These are phyloP conservation scores for Leucoagaricus sp. DNA, from an alignment of 1,284 basidiomycete genomes.

Conservation along the genomic window DNA sequence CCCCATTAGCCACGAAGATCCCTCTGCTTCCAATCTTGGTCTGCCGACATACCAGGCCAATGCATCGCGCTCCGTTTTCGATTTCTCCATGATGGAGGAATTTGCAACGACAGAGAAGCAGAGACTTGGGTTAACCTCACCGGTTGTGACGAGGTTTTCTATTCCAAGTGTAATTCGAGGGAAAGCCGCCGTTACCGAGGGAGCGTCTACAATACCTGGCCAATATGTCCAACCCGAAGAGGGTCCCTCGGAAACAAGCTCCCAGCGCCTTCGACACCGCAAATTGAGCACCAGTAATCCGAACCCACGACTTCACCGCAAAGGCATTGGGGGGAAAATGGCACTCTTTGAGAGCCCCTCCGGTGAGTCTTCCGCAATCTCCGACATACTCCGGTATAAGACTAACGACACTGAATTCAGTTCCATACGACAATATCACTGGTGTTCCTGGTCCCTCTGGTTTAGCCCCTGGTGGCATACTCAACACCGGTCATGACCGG, in stretches of 20 bases:
- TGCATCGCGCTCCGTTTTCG: slow-evolving; percentile 57
- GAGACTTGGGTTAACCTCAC: slow-evolving; percentile 50
- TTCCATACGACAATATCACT: slow-evolving; percentile 28
- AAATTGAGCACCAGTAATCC: slow-evolving; percentile 83
- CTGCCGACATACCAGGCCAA: slow-evolving; percentile 67
- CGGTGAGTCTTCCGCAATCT: slow-evolving; percentile 48
- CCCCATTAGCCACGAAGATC: slow-evolving; percentile 27
- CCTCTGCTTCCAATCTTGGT: slow-evolving; percentile 39
- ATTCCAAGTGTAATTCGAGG: slow-evolving; percentile 18
- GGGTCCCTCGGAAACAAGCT: slow-evolving; percentile 20
- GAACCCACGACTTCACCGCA: slow-evolving; percentile 58
- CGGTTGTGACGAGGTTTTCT: slow-evolving; percentile 39
- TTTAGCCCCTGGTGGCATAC: slow-evolving; percentile 34
- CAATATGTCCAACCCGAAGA: slow-evolving; percentile 26
- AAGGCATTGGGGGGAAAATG: slow-evolving; percentile 83
- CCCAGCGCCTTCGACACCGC: slow-evolving; percentile 59
- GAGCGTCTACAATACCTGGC: slow-evolving; percentile 15
- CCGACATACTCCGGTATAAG: too few species aligned
- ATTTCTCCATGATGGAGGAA: slow-evolving; percentile 80
- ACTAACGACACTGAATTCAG: too few species aligned
- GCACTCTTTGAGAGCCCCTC: slow-evolving; percentile 84
- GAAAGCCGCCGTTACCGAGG: slow-evolving; percentile 16
- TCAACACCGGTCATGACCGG: slow-evolving; percentile 73
- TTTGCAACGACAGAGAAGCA: slow-evolving; percentile 77
- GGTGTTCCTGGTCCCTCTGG: slow-evolving; percentile 24